Evolutionary conservation across 192 early-diverging fungal genomes (phyloP).

Genomic region (Dissophora globulifera): DNA sequence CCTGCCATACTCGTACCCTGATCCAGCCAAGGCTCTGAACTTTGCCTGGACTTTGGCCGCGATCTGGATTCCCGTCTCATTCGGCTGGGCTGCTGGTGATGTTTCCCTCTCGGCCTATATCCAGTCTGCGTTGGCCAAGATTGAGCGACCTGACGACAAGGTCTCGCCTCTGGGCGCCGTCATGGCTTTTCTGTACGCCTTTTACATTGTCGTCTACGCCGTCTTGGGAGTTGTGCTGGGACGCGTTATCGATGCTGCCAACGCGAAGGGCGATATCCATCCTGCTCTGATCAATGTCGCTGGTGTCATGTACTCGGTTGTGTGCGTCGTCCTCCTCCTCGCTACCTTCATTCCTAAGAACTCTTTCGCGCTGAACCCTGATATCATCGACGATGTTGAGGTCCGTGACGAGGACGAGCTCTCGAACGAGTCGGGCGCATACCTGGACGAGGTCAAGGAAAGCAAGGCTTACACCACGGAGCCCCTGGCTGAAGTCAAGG

Average conservation of each 20-base stretch:
- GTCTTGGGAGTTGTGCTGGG: conserved; percentile 56
- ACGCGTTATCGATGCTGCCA: conserved; percentile 43
- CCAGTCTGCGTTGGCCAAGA: conserved; percentile 52
- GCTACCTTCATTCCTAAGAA: conserved; percentile 67
- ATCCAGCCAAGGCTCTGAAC: conserved; percentile 9
- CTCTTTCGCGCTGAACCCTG: conserved; percentile 58
- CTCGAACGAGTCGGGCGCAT: not conserved
- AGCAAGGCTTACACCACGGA: too few relatives aligned
- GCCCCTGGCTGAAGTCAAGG: too few relatives aligned
- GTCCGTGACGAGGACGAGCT: conserved; percentile 32
- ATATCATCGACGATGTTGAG: conserved; percentile 29
- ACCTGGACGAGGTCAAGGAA: conserved; percentile 19
- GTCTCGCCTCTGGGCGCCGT: conserved; percentile 62
- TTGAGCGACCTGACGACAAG: conserved; percentile 44
- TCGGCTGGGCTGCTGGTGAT: conserved; percentile 72
- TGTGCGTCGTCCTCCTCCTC: conserved; percentile 56
- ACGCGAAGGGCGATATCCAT: conserved; percentile 31
- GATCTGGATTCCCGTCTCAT: conserved; percentile 59
- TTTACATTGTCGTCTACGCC: conserved; percentile 62
- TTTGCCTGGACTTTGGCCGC: conserved; percentile 63
- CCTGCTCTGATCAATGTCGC: conserved; percentile 54
- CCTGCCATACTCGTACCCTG: conserved; percentile 39
- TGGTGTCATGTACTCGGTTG: conserved; percentile 59
- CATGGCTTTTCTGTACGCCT: conserved; percentile 67
- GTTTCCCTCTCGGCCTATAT: conserved; percentile 65